Conservation (phyloP, 2,329 filamentous ascomycete species). For the Apiospora saccharicola region DNA sequence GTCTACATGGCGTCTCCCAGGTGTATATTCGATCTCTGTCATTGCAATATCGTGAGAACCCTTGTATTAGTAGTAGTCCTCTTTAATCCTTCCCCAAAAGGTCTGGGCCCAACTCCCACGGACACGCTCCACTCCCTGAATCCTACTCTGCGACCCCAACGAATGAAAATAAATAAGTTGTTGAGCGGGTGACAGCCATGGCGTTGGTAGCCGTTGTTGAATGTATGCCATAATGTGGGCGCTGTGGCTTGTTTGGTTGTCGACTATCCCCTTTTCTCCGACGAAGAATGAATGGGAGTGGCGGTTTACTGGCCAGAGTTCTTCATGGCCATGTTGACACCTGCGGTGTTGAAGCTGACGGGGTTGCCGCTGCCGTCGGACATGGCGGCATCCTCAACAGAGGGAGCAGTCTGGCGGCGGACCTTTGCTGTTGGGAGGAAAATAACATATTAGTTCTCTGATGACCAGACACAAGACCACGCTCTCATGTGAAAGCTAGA, state of each 20-base stretch:
- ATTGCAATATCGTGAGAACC: conserved; percentile 20
- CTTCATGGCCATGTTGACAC: conserved; percentile 51
- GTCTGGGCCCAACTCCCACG: neutral
- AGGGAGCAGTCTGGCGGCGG: conserved; percentile 41
- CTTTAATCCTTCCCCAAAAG: conserved; percentile 1
- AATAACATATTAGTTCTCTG: conserved; percentile 4
- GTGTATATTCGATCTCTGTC: conserved; percentile 8
- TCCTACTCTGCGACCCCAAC: neutral
- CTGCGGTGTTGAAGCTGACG: conserved; percentile 51
- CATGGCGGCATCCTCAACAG: conserved; percentile 52
- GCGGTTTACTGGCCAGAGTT: conserved; percentile 45
- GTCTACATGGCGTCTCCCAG: neutral
- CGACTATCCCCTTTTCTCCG: conserved; percentile 8
- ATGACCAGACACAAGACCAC: no score
- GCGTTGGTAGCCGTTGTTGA: neutral
- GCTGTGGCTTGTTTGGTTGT: neutral
- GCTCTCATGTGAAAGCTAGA: neutral
- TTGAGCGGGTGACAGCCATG: neutral
- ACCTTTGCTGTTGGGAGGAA: conserved; percentile 39
- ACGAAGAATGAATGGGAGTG: neutral
- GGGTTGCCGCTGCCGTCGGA: conserved; percentile 53
- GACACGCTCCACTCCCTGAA: neutral
- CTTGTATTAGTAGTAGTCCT: conserved; percentile 12
- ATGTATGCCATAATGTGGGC: no score
- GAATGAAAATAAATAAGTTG: conserved; percentile 5